Percentiles rank a stretch among this genome's conserved stretches.
Evolutionary conservation across 257 asterid genomes (phyloP).

Genomic region (Ocimum tenuiflorum): DNA sequence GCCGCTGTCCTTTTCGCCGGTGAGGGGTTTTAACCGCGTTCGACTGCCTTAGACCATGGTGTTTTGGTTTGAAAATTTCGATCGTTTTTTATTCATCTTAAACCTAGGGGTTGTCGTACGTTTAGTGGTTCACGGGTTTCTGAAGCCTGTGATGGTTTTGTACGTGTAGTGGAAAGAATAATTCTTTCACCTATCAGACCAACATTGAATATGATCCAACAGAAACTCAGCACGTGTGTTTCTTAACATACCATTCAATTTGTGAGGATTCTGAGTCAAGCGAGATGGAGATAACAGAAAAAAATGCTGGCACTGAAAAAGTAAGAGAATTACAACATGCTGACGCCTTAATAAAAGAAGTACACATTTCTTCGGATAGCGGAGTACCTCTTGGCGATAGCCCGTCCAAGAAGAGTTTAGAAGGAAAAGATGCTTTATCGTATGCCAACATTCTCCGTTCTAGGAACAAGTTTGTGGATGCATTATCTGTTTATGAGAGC

Average conservation of each 20-base stretch:
- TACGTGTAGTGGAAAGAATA: neutral
- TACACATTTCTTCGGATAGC: constrained; percentile 39
- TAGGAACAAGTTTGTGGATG: constrained; percentile 80
- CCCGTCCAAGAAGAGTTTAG: constrained; percentile 43
- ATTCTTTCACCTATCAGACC: neutral
- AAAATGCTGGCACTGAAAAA: constrained; percentile 41
- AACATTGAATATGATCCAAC: neutral
- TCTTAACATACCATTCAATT: neutral
- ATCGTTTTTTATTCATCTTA: neutral
- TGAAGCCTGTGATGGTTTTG: neutral
- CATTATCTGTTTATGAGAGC: constrained; percentile 69
- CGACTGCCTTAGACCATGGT: neutral
- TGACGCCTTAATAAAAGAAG: constrained; percentile 35
- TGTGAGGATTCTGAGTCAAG: constrained; percentile 26
- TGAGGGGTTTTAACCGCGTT: neutral
- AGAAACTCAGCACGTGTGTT: neutral
- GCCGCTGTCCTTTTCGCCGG: neutral
- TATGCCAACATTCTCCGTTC: constrained; percentile 89
- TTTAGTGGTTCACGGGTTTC: neutral
- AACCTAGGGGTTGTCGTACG: neutral
- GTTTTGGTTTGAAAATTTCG: neutral
- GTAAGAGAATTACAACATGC: constrained; percentile 34
- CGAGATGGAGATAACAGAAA: constrained; percentile 55
- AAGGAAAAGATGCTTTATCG: constrained; percentile 67
- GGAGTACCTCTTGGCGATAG: constrained; percentile 33